These are phyloP conservation scores for Podospora appendiculata DNA, from an alignment of 495 filamentous ascomycete genomes.

Conservation along the genomic window DNA sequence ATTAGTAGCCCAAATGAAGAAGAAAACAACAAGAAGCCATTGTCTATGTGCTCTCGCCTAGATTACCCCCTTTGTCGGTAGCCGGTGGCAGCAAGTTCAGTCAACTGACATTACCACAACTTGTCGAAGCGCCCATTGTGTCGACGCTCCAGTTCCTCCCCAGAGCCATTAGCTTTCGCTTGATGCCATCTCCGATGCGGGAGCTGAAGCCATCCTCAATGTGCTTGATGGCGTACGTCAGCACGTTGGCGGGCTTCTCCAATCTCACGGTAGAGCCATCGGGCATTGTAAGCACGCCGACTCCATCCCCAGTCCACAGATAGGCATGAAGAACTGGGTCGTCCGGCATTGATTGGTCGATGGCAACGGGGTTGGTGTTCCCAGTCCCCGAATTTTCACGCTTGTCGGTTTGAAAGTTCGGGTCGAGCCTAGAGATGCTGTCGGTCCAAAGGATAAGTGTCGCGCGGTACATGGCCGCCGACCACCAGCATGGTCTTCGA, in stretches of 20 bases:
- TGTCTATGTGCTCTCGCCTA: too few species aligned
- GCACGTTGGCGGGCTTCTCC: conserved; percentile 31
- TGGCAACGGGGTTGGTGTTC: conserved; percentile 14
- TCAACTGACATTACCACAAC: too few species aligned
- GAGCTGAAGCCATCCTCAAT: conserved; percentile 36
- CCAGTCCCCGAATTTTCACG: conserved; percentile 1
- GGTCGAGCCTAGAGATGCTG: conserved; percentile 27
- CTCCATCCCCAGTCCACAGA: conserved; percentile 29
- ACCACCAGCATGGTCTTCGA: conserved; percentile 46
- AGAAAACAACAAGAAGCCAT: too few species aligned
- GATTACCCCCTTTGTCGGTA: too few species aligned
- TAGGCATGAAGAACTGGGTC: conserved; percentile 31
- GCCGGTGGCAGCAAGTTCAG: too few species aligned
- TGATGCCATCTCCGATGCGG: conserved; percentile 38
- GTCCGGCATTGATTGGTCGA: conserved; percentile 33
- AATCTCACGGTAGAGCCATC: conserved; percentile 23
- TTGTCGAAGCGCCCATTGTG: neutral
- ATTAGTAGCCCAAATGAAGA: too few species aligned
- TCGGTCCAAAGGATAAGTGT: conserved; percentile 43
- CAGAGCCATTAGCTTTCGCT: conserved; percentile 33
- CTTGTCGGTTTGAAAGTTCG: conserved; percentile 25
- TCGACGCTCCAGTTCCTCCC: conserved; percentile 23
- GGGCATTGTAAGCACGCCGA: conserved; percentile 26
- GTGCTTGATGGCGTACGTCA: conserved; percentile 36
- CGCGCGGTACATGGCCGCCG: conserved; percentile 44